Conservation (phyloP, 371 early-diverging fungal genomes). For the Lichtheimia hyalospora region DNA sequence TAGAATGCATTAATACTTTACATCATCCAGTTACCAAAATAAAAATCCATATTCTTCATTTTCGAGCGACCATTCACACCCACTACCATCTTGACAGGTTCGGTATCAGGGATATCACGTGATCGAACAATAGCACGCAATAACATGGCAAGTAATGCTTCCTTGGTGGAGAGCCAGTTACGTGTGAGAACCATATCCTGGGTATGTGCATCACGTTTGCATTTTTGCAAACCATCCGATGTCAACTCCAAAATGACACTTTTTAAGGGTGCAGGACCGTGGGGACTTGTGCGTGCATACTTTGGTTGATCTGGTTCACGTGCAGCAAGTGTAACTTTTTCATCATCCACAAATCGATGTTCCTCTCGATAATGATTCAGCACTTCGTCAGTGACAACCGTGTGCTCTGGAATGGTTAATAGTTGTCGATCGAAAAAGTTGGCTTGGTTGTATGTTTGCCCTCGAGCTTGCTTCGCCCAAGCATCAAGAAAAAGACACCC, state of each 20-base stretch:
- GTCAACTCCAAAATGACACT: constrained; percentile 35
- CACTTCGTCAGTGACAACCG: constrained; percentile 26
- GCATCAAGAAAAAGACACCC: constrained; percentile 33
- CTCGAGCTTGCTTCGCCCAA: constrained; percentile 33
- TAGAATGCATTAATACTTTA: constrained; percentile 2
- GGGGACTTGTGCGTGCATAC: constrained; percentile 26
- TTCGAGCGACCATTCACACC: constrained; percentile 36
- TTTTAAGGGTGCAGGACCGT: constrained; percentile 35
- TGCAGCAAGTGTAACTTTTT: constrained; percentile 1
- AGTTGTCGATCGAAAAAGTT: constrained; percentile 20
- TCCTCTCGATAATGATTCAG: constrained; percentile 36
- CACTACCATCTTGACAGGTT: constrained; percentile 25
- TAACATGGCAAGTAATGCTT: constrained; percentile 39
- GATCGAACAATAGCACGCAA: constrained; percentile 30
- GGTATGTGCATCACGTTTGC: constrained; percentile 40
- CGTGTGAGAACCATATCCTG: constrained; percentile 34
- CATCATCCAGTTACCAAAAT: constrained; percentile 49
- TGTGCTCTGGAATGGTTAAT: constrained; percentile 20
- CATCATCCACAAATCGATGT: constrained; percentile 14
- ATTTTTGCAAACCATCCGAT: constrained; percentile 28
- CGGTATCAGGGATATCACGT: constrained; percentile 16
- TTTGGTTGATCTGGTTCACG: constrained; percentile 28
- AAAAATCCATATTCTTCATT: constrained; percentile 34
- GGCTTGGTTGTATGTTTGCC: constrained; percentile 12
- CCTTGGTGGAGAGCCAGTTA: constrained; percentile 34